Base-by-base conservation (phyloP, 768 basidiomycete species). In the Lactarius quietus region DNA sequence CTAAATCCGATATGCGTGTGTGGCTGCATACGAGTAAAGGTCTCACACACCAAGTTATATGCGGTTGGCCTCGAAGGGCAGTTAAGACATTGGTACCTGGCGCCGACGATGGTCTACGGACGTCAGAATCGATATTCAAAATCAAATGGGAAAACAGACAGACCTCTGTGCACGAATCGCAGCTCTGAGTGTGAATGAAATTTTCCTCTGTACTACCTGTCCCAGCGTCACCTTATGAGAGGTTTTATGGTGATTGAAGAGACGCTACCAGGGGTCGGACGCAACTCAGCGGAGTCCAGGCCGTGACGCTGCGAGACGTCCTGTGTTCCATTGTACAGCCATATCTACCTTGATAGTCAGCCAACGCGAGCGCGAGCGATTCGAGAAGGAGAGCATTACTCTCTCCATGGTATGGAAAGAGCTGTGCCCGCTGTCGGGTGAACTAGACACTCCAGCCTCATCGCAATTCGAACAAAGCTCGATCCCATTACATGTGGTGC, bases 361-460 rank as follows among this genome's bases (percentile, higher is more conserved):
- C 26, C n/a, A 6, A 35, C 1, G 31, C 36, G 29, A 43, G 55
- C 14, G 48, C 26, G 43, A 48, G 36, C 31, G 2, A 36, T 35
- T 69, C 39, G 39, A 41, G 39, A 41, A 41, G 26, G 61, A 52
- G 39, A 18, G 38, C 23, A 73, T 54, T 66, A 92, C 94, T 86
- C 97, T 98, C 76, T 96, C 91, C 83, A 95, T 84, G 68, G 95
- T 93, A 72, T 98, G 95, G 1, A 90, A 89, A 18, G 90, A 91
- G 59, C 82, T 81, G 68, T 93, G 92, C 0, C 90, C 92, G 6
- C 86, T 88, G 45, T 92, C 88, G 1, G 83, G 79, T 0, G 23
- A 20, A 73, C 95, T 97, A 20, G 92, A 90, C 36, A 94, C 79
- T 29, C 92, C 92, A 33, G 88, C 91, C 12, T 88, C 87, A 73